Percentiles rank a stretch among this genome's conserved stretches.
These are phyloP conservation scores for Thinopyrum elongatum DNA, from an alignment of 176 grass and related monocot species.

Conservation along the genomic window DNA sequence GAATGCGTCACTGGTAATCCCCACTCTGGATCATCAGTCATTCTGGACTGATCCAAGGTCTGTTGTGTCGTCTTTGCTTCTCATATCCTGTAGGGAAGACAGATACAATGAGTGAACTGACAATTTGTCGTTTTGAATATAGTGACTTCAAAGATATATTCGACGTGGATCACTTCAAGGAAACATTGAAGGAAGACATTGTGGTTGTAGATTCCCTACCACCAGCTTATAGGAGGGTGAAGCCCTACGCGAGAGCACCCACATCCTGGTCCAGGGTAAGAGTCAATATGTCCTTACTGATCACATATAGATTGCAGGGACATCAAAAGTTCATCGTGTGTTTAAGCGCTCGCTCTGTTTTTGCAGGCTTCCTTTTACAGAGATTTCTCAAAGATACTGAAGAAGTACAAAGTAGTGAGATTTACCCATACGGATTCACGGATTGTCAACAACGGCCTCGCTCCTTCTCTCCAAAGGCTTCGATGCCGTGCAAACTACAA, in stretches of 20 bases:
- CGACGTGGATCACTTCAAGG: constrained; percentile 53
- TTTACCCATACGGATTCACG: constrained; percentile 72
- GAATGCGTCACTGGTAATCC: constrained; percentile 77
- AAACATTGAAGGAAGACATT: constrained; percentile 57
- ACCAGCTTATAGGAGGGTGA: constrained; percentile 30
- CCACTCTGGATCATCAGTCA: constrained; percentile 78
- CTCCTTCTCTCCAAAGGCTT: constrained; percentile 58
- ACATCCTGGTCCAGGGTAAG: constrained; percentile 68
- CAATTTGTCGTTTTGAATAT: background rate
- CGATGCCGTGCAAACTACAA: constrained; percentile 73
- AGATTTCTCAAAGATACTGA: constrained; percentile 33
- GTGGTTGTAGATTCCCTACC: constrained; percentile 59
- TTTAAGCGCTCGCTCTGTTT: constrained; percentile 27
- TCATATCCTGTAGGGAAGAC: background rate
- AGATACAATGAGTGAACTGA: constrained; percentile 2
- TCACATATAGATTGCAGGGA: background rate
- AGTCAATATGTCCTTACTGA: constrained; percentile 8
- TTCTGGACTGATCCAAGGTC: constrained; percentile 95
- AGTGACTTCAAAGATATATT: constrained; percentile 81
- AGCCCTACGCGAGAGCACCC: constrained; percentile 50
- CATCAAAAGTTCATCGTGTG: background rate
- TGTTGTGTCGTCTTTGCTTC: background rate
- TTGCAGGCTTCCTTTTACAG: constrained; percentile 67
- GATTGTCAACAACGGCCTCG: constrained; percentile 63
- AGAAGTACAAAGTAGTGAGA: constrained; percentile 50